A percentile compares a stretch with the other conserved stretches of the same genome.
Conservation (phyloP, 2,329 filamentous ascomycete genomes). For the Pseudopithomyces maydicus region DNA sequence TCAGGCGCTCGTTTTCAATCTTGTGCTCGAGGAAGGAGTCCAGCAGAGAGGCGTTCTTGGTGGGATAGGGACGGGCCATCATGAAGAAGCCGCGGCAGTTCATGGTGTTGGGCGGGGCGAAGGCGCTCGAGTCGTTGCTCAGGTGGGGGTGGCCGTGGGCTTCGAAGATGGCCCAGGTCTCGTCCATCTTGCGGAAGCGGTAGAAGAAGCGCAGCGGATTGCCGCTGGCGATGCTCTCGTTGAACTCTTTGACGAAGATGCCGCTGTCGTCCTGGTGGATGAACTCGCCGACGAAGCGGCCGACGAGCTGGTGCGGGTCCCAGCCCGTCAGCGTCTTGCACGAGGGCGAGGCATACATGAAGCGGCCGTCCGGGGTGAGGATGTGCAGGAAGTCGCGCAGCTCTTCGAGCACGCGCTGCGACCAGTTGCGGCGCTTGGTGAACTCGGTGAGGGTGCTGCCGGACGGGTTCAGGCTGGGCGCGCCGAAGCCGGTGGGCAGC, state of each 20-base stretch:
- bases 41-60: conserved; percentile 80
- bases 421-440: conserved; percentile 76
- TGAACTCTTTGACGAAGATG: conserved; percentile 85
- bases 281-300: conserved; percentile 77
- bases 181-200: conserved; percentile 77
- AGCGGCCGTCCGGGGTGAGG: conserved; percentile 79
- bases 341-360: conserved; percentile 85
- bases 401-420: conserved; percentile 86
- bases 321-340: conserved; percentile 77
- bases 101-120: conserved; percentile 61
- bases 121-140: conserved; percentile 68
- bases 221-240: conserved; percentile 84
- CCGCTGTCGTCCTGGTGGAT: conserved; percentile 85
- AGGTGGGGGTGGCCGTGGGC: conserved; percentile 92
- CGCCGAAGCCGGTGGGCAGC: conserved; percentile 60
- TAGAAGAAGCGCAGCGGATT: conserved; percentile 84
- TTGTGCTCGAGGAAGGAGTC: conserved; percentile 97
- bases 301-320: conserved; percentile 70
- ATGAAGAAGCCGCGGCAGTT: conserved; percentile 92
- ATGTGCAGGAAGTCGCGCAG: conserved; percentile 88
- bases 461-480: conserved; percentile 47
- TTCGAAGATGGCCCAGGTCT: conserved; percentile 80
- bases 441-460: conserved; percentile 68
- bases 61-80: conserved; percentile 88
- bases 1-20: conserved; percentile 89